phyloP scores from a whole-genome alignment of 257 asterid genomes.

The Ballota nigra region DNA sequence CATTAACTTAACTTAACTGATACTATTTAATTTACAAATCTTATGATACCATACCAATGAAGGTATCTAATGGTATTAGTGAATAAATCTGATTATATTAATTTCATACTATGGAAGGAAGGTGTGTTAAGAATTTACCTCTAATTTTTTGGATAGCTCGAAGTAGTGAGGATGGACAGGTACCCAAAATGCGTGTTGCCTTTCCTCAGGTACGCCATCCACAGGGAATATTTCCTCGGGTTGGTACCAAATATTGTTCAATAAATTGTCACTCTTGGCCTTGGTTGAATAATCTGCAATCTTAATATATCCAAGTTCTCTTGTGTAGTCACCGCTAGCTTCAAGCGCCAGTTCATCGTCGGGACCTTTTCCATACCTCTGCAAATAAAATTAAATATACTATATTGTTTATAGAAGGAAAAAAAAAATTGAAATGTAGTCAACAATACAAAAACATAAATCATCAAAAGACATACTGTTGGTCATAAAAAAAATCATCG shows the following conservation, averaged over 20 bases:
- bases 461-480: too few species aligned
- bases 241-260: slow-evolving; percentile 58
- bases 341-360: slow-evolving; percentile 46
- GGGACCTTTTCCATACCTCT: slow-evolving; percentile 62
- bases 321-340: slow-evolving; percentile 50
- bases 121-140: too few species aligned
- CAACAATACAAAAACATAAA: too few species aligned
- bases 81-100: too few species aligned
- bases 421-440: too few species aligned
- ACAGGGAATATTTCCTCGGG: slow-evolving; percentile 55
- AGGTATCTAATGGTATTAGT: too few species aligned
- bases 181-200: slow-evolving; percentile 54
- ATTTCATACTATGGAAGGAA: too few species aligned
- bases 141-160: slow-evolving; percentile 18
- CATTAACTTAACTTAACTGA: too few species aligned
- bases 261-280: slow-evolving; percentile 32
- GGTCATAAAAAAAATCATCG: too few species aligned
- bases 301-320: slow-evolving; percentile 36
- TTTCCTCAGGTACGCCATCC: slow-evolving; percentile 47
- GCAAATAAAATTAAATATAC: not conserved
- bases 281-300: slow-evolving; percentile 31
- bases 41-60: too few species aligned
- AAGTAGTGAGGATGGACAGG: slow-evolving; percentile 39
- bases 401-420: too few species aligned
- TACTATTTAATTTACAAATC: too few species aligned